Evolutionary conservation across 2,329 filamentous ascomycete species (phyloP), one percentile per base, ranked within the genome.

Genomic region (Penicillium hordei): DNA sequence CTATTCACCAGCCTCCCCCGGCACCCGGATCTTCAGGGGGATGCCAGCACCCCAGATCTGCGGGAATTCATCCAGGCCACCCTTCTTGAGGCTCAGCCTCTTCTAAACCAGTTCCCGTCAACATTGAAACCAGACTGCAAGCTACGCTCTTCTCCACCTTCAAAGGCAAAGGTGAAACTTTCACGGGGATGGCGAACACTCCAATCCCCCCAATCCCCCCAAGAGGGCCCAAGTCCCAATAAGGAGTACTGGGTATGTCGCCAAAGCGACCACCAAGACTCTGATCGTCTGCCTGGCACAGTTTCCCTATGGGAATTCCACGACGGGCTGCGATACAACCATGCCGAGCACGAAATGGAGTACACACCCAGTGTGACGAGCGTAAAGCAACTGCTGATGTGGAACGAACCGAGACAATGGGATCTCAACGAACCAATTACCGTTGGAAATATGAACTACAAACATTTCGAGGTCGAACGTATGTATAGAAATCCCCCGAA

Each of bases 221-320:
- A 45, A 15, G n/a, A 25, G 17, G 15, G n/a, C 45, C 17, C 17
- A 8, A 48, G 40, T 2, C 40, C 31, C 17, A 50, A 54, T 17
- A 60, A 63, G 17, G 75, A 78, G 45, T 70, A 73, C 64, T 79
- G 76, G 76, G 70, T 73, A 29, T 76, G 73, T 49, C 72, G 76
- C n/a, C 69, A 69, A 43, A 78, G 74, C 39, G 60, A 74, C 25
- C 76, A 78, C 55, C 57, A 64, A 36, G 60, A 74, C 23, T 53
- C 60, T 27, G 58, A 60, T 2, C 54, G 67, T 0, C 42, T 56
- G 38, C 52, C 58, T 17, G 76, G 76, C 2, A 73, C 72, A 8
- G 76, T 75, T 5, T 69, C 68, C 6, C 77, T 71, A 66, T 52
- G 63, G 2, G 76, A 79, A 58, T 78, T 78, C 48, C 65, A 72